Evolutionary conservation across 495 filamentous ascomycete genomes (phyloP), one percentile per base, ranked within the genome.

Genomic region (Aspergillus campestris): DNA sequence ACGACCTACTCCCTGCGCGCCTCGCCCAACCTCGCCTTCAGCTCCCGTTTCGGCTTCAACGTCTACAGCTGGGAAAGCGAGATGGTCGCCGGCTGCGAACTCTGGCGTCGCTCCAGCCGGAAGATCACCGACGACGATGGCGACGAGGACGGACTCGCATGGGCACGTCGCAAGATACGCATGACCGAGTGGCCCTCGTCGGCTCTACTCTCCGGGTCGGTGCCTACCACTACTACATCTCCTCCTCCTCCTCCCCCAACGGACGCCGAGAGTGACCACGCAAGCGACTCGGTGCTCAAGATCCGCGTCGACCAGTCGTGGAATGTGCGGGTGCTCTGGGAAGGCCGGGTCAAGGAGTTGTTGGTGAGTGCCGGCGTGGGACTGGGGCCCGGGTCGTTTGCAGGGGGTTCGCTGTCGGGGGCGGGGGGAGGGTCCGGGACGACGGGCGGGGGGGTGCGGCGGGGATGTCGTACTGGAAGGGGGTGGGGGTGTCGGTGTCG

Each of bases 41-140:
- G 89, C 47, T 89, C 87, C 29, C 79, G 83, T 34, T 91, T 97
- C 67, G 88, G 92, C 51, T 98, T 97, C 62, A 98, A 98, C 59
- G 88, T 95, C 40, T 96, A 95, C 67, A 94, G 86, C 56, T 98
- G 95, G 69, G 92, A 97, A 68, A 94, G 87, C 59, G 89, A 94
- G 32, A 77, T 95, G 70, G 83, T 84, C 34, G 72, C 95, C 7
- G 92, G 94, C 9, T 85, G 82, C 60, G 94, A 98, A 62, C 68
- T 96, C 28, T 98, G 94, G 91, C 73, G 78, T 42, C 65, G 65
- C 38, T 75, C 64, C 62, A 77, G 62, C 62, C 51, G 68, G 62
- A 35, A 46, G 12, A 48, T 34, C 35, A 60, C 62, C 34, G 50
- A 64, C 30, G 40, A 34, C 27, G 43, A 41, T 30, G 24, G 39